A percentile compares a stretch with the other conserved stretches of the same genome.
These are phyloP conservation scores for Malassezia sympodialis DNA, from an alignment of 1,284 basidiomycete species.

Conservation along the genomic window DNA sequence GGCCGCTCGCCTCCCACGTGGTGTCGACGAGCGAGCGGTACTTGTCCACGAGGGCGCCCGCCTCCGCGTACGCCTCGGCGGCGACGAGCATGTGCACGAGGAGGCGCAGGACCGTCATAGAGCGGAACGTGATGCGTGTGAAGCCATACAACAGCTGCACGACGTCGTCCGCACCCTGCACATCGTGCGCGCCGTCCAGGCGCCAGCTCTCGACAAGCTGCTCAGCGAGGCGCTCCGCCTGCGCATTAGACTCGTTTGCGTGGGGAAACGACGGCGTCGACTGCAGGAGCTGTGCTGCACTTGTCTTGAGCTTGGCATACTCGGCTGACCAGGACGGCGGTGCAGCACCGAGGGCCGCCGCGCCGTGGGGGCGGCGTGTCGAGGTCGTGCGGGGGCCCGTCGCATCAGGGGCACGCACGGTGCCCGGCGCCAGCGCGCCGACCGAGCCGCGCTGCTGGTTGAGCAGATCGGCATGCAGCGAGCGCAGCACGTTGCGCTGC, in stretches of 20 bases:
- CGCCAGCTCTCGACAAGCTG: constrained; percentile 73
- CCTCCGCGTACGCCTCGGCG: constrained; percentile 40
- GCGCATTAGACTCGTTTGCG: constrained; percentile 68
- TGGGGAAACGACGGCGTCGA: constrained; percentile 63
- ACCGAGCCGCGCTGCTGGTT: constrained; percentile 29
- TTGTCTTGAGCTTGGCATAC: constrained; percentile 24
- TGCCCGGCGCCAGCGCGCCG: constrained; percentile 24
- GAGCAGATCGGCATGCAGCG: constrained; percentile 31
- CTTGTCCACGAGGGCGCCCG: constrained; percentile 27
- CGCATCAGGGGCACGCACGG: neutral
- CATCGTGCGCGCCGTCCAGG: constrained; percentile 37
- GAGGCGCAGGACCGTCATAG: constrained; percentile 35
- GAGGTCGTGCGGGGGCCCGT: constrained; percentile 26
- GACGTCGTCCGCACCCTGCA: constrained; percentile 37
- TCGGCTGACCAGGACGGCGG: constrained; percentile 37
- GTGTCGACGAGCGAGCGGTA: constrained; percentile 43
- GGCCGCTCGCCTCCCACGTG: constrained; percentile 31
- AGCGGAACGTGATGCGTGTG: constrained; percentile 39
- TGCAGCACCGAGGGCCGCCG: constrained; percentile 22
- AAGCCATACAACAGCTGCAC: constrained; percentile 39
- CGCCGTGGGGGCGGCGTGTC: constrained; percentile 27
- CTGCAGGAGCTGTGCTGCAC: constrained; percentile 27
- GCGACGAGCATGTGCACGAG: constrained; percentile 36
- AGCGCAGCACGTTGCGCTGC: constrained; percentile 41
- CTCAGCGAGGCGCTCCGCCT: constrained; percentile 74